phyloP scores from a whole-genome alignment of 495 filamentous ascomycete genomes.

The Cercophora scortea region DNA sequence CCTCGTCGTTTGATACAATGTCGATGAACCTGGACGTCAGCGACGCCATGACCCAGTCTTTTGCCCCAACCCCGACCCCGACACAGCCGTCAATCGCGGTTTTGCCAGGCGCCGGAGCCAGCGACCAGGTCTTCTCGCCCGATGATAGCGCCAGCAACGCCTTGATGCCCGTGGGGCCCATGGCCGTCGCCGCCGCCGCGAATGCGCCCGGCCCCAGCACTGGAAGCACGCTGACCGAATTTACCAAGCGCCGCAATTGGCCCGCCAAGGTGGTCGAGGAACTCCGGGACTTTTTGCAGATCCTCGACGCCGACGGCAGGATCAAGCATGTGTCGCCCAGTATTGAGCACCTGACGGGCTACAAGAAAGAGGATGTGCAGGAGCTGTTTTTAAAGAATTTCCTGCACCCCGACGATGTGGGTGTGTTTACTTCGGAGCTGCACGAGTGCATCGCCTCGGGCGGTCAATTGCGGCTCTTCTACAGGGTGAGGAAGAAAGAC shows the following conservation, averaged over 20 bases:
- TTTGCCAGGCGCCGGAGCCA: neutral
- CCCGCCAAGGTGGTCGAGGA: slow-evolving; percentile 82
- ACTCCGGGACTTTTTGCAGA: slow-evolving; percentile 79
- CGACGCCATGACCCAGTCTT: slow-evolving; percentile 11
- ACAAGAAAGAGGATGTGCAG: slow-evolving; percentile 58
- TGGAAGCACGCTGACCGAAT: slow-evolving; percentile 64
- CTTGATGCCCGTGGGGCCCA: slow-evolving; percentile 4
- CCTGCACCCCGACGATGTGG: slow-evolving; percentile 82
- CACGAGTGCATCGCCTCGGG: slow-evolving; percentile 84
- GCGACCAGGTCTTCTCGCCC: slow-evolving; percentile 13
- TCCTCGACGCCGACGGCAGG: slow-evolving; percentile 75
- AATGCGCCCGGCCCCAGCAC: slow-evolving; percentile 5
- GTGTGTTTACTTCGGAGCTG: slow-evolving; percentile 79
- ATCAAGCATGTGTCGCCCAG: slow-evolving; percentile 83
- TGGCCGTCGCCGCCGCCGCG: slow-evolving; percentile 3
- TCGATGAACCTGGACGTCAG: slow-evolving; percentile 29
- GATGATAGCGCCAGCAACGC: slow-evolving; percentile 4
- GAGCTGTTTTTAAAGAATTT: slow-evolving; percentile 68
- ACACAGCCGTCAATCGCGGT: neutral
- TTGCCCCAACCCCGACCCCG: slow-evolving; percentile 8
- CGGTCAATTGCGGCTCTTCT: slow-evolving; percentile 76
- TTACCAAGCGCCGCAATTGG: slow-evolving; percentile 84
- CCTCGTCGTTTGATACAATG: slow-evolving; percentile 25
- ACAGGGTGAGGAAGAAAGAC: slow-evolving; percentile 74
- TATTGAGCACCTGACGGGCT: slow-evolving; percentile 69